These are phyloP conservation scores for Eutrema japonicum DNA, from an alignment of 345 rosid genomes.

Conservation along the genomic window DNA sequence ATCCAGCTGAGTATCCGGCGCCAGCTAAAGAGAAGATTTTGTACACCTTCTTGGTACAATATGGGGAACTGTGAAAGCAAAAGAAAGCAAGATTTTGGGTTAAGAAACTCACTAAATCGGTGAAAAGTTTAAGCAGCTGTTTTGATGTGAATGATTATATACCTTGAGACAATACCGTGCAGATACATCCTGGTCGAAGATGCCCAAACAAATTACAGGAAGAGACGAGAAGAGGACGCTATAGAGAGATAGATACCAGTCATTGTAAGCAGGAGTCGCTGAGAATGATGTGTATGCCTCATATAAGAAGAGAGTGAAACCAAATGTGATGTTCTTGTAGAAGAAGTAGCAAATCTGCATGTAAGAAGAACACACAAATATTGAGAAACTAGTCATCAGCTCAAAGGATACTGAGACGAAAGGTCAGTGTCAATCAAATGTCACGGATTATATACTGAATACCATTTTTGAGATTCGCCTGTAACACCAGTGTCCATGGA, in stretches of 20 bases:
- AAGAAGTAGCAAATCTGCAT: conserved; percentile 96
- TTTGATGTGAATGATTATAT: conserved; percentile 33
- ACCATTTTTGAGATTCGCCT: conserved; percentile 91
- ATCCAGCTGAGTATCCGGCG: conserved; percentile 79
- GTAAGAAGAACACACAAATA: conserved; percentile 32
- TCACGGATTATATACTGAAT: conserved; percentile 2
- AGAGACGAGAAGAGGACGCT: conserved; percentile 83
- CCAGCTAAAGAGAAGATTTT: conserved; percentile 87
- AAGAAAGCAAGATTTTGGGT: conserved; percentile 8
- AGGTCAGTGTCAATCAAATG: neutral
- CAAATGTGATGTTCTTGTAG: conserved; percentile 91
- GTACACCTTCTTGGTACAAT: conserved; percentile 91
- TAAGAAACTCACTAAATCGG: conserved; percentile 13
- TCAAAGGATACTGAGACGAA: neutral
- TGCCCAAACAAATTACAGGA: conserved; percentile 81
- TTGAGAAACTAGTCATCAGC: conserved; percentile 4
- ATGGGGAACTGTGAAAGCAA: conserved; percentile 74
- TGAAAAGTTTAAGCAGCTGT: conserved; percentile 22
- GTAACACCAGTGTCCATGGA: conserved; percentile 99
- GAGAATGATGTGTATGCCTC: conserved; percentile 86
- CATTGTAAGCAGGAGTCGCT: conserved; percentile 73
- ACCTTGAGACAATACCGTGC: conserved; percentile 76
- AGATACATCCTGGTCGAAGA: conserved; percentile 96
- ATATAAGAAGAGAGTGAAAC: conserved; percentile 80
- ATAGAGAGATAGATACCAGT: conserved; percentile 84